Conservation (phyloP, 805 yeast genomes). For the Isabelozyma pseudorhagii region DNA sequence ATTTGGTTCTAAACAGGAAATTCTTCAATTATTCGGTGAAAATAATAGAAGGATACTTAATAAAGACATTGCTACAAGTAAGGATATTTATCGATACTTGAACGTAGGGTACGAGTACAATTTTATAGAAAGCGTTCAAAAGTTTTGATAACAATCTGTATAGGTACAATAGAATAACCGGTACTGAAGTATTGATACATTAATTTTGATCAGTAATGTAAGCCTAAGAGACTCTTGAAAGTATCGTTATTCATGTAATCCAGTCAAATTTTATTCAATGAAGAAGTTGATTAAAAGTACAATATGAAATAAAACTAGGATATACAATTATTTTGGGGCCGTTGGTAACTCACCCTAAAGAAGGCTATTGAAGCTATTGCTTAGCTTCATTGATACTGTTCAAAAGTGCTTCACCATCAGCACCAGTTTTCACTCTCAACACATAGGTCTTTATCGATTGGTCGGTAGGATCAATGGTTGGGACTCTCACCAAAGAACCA, state of each 20-base stretch:
- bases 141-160: neutral
- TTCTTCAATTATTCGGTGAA: constrained; percentile 29
- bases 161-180: too few species aligned
- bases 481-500: constrained; percentile 64
- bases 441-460: constrained; percentile 66
- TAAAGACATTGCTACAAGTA: neutral
- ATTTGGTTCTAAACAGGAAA: constrained; percentile 48
- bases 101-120: constrained; percentile 51
- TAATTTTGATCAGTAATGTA: too few species aligned
- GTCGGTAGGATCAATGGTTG: constrained; percentile 50
- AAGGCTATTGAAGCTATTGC: constrained; percentile 1
- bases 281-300: neutral
- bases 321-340: too few species aligned
- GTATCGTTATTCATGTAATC: too few species aligned
- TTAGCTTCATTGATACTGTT: constrained; percentile 26
- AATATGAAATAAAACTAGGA: neutral
- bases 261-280: too few species aligned
- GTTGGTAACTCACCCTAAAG: too few species aligned
- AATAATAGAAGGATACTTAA: constrained; percentile 2
- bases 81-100: constrained; percentile 25
- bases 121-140: constrained; percentile 31
- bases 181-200: too few species aligned
- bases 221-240: too few species aligned
- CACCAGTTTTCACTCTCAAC: constrained; percentile 72
- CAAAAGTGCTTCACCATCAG: constrained; percentile 57